Conservation (phyloP, 179 eudicot species). For the Corrigiola litoralis region DNA sequence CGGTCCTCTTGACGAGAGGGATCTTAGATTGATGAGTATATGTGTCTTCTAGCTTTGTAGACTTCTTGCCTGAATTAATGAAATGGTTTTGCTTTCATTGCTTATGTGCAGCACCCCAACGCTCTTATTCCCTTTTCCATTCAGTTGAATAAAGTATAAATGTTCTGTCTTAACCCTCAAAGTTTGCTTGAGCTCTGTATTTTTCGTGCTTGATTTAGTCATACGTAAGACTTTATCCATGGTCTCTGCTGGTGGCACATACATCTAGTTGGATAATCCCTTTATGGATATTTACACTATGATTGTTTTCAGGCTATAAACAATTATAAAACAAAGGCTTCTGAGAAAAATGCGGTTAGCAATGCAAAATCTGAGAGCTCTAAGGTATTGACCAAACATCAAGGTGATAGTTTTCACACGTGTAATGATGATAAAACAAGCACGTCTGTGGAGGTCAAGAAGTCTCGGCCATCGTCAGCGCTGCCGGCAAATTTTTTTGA, state of each 20-base stretch:
- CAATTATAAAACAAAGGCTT: conserved; percentile 67
- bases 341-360: conserved; percentile 35
- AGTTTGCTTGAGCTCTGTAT: background rate
- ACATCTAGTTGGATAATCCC: background rate
- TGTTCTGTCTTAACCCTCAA: too few species aligned
- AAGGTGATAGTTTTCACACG: conserved; percentile 30
- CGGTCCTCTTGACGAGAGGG: background rate
- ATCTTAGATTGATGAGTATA: background rate
- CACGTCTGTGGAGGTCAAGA: conserved; percentile 31
- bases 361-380: conserved; percentile 43
- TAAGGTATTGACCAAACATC: conserved; percentile 33
- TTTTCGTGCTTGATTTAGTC: background rate
- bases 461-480: conserved; percentile 41
- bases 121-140: too few species aligned
- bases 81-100: too few species aligned
- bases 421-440: conserved; percentile 29
- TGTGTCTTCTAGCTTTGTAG: background rate
- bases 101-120: too few species aligned
- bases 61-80: too few species aligned
- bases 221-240: background rate
- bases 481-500: conserved; percentile 83
- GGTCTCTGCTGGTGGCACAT: background rate
- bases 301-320: conserved; percentile 54
- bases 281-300: background rate
- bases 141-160: background rate